Evolutionary conservation across 2,329 filamentous ascomycete species (phyloP).

Genomic region (Colletotrichum sp.): DNA sequence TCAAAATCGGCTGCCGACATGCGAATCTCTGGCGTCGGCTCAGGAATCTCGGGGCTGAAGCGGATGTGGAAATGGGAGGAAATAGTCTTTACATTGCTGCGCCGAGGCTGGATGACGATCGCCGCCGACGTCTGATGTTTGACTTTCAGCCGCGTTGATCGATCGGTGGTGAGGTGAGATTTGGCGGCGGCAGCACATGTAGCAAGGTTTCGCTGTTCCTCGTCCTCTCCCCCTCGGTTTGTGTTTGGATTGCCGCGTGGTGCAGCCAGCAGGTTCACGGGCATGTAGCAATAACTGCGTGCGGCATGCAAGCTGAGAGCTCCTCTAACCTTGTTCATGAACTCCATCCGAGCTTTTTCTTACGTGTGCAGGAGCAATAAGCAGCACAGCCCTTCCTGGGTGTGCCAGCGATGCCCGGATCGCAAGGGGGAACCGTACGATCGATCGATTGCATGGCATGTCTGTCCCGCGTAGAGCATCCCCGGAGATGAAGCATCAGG

Average conservation of each 20-base stretch:
- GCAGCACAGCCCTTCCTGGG: neutral
- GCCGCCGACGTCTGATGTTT: neutral
- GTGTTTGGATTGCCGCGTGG: neutral
- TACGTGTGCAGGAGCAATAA: neutral
- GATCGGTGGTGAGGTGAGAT: neutral
- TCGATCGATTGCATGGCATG: neutral
- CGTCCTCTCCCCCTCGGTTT: neutral
- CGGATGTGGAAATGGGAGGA: neutral
- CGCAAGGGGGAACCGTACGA: neutral
- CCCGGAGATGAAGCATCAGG: neutral
- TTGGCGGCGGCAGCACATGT: neutral
- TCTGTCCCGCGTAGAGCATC: neutral
- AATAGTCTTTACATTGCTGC: neutral
- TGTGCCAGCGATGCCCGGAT: neutral
- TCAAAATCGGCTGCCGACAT: neutral
- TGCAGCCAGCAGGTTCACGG: neutral
- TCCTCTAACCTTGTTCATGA: neutral
- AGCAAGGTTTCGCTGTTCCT: neutral
- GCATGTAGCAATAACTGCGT: neutral
- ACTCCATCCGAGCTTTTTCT: neutral
- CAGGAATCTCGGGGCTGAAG: neutral
- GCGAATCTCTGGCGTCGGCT: neutral
- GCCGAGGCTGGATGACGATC: neutral
- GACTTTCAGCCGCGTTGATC: neutral
- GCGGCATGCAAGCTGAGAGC: neutral